Evolutionary conservation across 148 eudicot species (phyloP).

Genomic region (Beta vulgaris): DNA sequence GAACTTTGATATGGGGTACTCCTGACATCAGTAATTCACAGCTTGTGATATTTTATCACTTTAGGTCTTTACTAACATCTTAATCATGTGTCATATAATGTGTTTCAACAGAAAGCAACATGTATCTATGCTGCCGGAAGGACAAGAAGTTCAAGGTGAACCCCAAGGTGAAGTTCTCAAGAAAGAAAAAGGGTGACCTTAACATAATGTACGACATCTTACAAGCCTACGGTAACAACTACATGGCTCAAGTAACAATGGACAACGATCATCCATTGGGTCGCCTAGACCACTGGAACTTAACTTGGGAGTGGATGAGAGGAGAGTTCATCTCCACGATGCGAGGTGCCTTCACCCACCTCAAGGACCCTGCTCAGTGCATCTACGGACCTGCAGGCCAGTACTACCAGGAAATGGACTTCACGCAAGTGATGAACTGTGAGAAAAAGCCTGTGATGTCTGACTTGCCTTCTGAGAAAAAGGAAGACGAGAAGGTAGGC

Average conservation of each 20-base stretch:
- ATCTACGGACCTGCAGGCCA: constrained; percentile 71
- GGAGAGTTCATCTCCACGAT: constrained; percentile 72
- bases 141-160: constrained; percentile 63
- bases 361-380: constrained; percentile 58
- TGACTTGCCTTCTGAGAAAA: constrained; percentile 61
- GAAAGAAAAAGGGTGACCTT: constrained; percentile 55
- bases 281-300: constrained; percentile 88
- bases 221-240: constrained; percentile 60
- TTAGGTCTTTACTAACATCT: not conserved
- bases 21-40: no score
- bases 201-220: constrained; percentile 71
- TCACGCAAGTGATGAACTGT: constrained; percentile 57
- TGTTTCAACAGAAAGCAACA: constrained; percentile 38
- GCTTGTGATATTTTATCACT: no score
- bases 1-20: no score
- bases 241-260: constrained; percentile 75
- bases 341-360: constrained; percentile 69
- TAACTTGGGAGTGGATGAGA: constrained; percentile 92
- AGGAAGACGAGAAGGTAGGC: constrained; percentile 70
- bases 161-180: constrained; percentile 16
- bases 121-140: constrained; percentile 62
- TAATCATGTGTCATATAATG: not conserved
- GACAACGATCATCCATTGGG: constrained; percentile 70
- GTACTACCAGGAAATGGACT: constrained; percentile 66
- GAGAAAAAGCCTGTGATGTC: constrained; percentile 56